A percentile compares a stretch with the other conserved stretches of the same genome.
Conservation (phyloP, 306 rosid genomes). For the Cucurbita pepo region DNA sequence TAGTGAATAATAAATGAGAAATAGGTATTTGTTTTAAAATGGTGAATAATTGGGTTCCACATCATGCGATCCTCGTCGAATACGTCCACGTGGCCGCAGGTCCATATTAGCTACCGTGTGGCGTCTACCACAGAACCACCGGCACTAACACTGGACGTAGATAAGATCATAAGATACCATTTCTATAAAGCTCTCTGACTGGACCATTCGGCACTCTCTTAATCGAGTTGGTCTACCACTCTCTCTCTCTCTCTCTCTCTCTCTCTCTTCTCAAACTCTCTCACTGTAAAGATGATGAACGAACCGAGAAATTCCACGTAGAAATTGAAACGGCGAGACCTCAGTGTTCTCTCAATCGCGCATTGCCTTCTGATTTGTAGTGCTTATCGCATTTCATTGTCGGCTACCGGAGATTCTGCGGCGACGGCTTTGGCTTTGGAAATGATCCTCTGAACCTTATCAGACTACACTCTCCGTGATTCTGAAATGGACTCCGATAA, state of each 20-base stretch:
- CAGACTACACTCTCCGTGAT: constrained; percentile 21
- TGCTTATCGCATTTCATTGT: constrained; percentile 37
- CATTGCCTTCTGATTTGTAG: constrained; percentile 65
- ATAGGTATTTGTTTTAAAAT: neutral
- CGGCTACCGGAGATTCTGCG: constrained; percentile 28
- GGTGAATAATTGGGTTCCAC: neutral
- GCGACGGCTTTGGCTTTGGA: constrained; percentile 9
- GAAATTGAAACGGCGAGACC: neutral
- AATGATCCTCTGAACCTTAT: constrained; percentile 21
- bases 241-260: constrained; percentile 9
- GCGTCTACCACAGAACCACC: constrained; percentile 13
- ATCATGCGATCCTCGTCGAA: neutral
- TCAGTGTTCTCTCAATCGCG: constrained; percentile 13
- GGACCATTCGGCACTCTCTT: constrained; percentile 9
- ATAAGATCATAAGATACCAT: neutral
- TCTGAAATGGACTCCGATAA: constrained; percentile 50
- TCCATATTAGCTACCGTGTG: neutral
- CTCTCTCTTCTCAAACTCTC: constrained; percentile 13
- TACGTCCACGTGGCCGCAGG: neutral
- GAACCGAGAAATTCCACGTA: neutral
- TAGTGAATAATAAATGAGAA: neutral
- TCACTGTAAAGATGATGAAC: constrained; percentile 5
- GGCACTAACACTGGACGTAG: neutral
- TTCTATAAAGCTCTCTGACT: constrained; percentile 2
- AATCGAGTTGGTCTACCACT: constrained; percentile 15